These are phyloP conservation scores for Phytophthora constricta DNA, from an alignment of 352 stramenopile species.

Conservation along the genomic window DNA sequence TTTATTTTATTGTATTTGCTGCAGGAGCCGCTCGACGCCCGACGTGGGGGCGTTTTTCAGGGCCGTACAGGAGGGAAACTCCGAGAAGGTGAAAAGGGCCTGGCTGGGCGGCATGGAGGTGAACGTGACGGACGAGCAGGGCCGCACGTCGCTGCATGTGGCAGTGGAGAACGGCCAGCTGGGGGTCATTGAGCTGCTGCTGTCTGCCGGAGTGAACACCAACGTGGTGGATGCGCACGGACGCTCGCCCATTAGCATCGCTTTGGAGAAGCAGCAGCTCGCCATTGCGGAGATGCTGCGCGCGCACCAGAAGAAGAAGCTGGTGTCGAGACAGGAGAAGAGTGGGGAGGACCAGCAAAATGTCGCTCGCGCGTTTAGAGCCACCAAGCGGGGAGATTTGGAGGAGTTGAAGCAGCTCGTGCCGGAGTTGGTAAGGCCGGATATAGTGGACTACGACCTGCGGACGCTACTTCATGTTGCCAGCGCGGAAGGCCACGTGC, in stretches of 20 bases:
- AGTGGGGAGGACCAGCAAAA: slow-evolving; percentile 49
- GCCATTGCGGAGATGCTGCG: slow-evolving; percentile 71
- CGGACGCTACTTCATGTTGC: slow-evolving; percentile 79
- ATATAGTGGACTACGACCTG: slow-evolving; percentile 81
- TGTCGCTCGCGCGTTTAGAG: slow-evolving; percentile 62
- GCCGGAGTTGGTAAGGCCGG: slow-evolving; percentile 58
- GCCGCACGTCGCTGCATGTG: slow-evolving; percentile 78
- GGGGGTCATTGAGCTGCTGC: slow-evolving; percentile 74
- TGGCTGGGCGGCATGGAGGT: slow-evolving; percentile 74
- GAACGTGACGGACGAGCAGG: slow-evolving; percentile 57
- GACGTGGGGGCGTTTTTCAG: slow-evolving; percentile 62
- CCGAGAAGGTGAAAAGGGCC: slow-evolving; percentile 76
- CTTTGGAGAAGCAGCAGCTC: slow-evolving; percentile 62
- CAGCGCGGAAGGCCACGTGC: slow-evolving; percentile 67
- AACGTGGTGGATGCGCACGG: slow-evolving; percentile 60
- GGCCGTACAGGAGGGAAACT: slow-evolving; percentile 68
- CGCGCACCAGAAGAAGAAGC: slow-evolving; percentile 60
- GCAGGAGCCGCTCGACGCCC: slow-evolving; percentile 38
- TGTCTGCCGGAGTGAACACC: slow-evolving; percentile 73
- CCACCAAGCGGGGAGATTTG: slow-evolving; percentile 59
- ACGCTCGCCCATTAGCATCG: slow-evolving; percentile 72
- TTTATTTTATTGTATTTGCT: slow-evolving; percentile 6
- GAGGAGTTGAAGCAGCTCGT: slow-evolving; percentile 59
- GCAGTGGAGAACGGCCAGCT: slow-evolving; percentile 77
- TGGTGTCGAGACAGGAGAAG: slow-evolving; percentile 34